Evolutionary conservation across 805 yeast genomes (phyloP).

Genomic region (Lipomyces yamanashiensis): DNA sequence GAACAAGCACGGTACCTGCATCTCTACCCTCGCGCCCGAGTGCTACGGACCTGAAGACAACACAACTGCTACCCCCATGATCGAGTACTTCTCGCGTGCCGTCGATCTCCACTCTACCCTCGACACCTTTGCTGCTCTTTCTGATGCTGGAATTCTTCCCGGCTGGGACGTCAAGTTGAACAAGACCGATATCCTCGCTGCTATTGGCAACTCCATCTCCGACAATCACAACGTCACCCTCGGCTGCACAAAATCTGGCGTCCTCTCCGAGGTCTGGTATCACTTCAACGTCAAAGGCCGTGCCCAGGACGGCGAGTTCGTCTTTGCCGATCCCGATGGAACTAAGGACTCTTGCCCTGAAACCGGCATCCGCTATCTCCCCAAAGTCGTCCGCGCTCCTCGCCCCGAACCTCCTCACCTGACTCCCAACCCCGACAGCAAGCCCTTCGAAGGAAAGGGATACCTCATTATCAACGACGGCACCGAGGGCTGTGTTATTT

Average conservation of each 20-base stretch:
- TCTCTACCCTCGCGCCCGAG: conserved; percentile 72
- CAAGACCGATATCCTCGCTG: conserved; percentile 48
- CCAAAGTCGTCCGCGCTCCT: conserved; percentile 55
- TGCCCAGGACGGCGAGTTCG: conserved; percentile 65
- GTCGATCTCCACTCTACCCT: conserved; percentile 60
- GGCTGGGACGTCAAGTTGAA: conserved; percentile 60
- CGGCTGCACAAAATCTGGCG: conserved; percentile 58
- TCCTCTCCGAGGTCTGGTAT: conserved; percentile 76
- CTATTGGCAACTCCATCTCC: conserved; percentile 39
- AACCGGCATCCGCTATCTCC: conserved; percentile 70
- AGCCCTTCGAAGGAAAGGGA: conserved; percentile 49
- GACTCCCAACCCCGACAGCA: conserved; percentile 42
- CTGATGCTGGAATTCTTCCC: conserved; percentile 74
- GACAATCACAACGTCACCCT: conserved; percentile 61
- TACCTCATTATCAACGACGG: conserved; percentile 56
- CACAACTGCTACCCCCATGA: conserved; percentile 52
- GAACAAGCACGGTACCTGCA: conserved; percentile 93
- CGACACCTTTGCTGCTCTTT: conserved; percentile 71
- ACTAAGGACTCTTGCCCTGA: conserved; percentile 67
- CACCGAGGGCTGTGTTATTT: conserved; percentile 72
- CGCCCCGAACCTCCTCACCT: conserved; percentile 38
- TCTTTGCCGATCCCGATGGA: conserved; percentile 57
- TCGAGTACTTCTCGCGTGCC: conserved; percentile 69
- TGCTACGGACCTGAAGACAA: conserved; percentile 59
- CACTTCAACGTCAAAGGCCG: conserved; percentile 78